These are phyloP conservation scores for Stromatinia cepivora DNA, from an alignment of 2,329 filamentous ascomycete species.

Conservation along the genomic window DNA sequence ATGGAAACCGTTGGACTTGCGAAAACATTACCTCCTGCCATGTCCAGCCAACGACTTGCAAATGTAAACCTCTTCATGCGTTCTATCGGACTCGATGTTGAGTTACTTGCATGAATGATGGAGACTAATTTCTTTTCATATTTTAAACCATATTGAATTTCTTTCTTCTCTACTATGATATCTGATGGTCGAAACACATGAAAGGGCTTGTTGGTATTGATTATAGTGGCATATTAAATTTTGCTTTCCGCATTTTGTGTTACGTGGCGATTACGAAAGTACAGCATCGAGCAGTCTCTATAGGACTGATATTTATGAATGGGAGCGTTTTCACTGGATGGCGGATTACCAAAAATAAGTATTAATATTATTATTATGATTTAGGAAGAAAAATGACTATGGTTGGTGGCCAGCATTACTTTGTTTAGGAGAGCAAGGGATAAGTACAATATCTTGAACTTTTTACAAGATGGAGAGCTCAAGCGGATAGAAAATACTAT, in stretches of 20 bases:
- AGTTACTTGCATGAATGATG: conserved; percentile 49
- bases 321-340: conserved; percentile 16
- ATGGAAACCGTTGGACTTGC: conserved; percentile 90
- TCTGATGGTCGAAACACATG: conserved; percentile 11
- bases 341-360: conserved; percentile 6
- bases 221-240: conserved; percentile 16
- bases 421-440: conserved; percentile 7
- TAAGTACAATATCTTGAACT: background rate
- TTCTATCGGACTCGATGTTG: conserved; percentile 96
- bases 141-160: conserved; percentile 13
- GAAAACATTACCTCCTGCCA: conserved; percentile 84
- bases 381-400: conserved; percentile 1
- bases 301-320: conserved; percentile 11
- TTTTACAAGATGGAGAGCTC: background rate
- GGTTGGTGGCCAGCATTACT: conserved; percentile 1
- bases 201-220: conserved; percentile 19
- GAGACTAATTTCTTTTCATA: conserved; percentile 9
- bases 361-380: conserved; percentile 20
- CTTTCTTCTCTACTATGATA: conserved; percentile 18
- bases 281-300: background rate
- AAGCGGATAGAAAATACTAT: background rate
- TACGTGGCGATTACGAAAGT: conserved; percentile 13
- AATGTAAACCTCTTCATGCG: conserved; percentile 99
- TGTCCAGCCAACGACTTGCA: conserved; percentile 78
- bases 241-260: conserved; percentile 12